phyloP scores from a whole-genome alignment of 169 alveolate species.

The Babesia divergens region DNA sequence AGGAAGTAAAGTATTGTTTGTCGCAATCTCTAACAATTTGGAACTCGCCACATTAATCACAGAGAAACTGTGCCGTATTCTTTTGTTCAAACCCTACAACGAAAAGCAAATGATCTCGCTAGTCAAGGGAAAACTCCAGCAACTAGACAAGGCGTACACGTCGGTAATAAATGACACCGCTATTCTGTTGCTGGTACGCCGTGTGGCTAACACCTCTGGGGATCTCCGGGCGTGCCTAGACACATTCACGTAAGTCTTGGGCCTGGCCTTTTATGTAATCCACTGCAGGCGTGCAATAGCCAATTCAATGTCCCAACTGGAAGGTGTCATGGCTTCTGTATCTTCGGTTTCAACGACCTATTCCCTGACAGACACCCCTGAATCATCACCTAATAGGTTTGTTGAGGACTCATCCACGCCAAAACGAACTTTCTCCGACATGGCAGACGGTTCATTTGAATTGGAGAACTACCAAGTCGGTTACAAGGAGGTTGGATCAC shows the following conservation, averaged over 20 bases:
- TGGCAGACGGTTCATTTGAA: background rate
- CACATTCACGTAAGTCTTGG: constrained; percentile 46
- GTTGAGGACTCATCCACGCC: constrained; percentile 2
- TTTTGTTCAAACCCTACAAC: constrained; percentile 59
- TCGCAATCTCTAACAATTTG: constrained; percentile 61
- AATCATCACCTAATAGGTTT: background rate
- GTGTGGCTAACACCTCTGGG: constrained; percentile 65
- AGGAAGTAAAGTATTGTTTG: constrained; percentile 32
- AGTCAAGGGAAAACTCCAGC: constrained; percentile 38
- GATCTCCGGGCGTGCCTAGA: constrained; percentile 64
- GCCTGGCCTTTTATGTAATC: background rate
- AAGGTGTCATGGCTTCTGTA: constrained; percentile 3
- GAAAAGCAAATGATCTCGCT: constrained; percentile 55
- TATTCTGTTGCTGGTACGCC: constrained; percentile 37
- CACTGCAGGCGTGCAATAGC: constrained; percentile 56
- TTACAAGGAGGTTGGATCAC: constrained; percentile 37
- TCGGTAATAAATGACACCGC: constrained; percentile 54
- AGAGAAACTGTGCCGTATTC: constrained; percentile 25
- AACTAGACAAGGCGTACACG: constrained; percentile 20
- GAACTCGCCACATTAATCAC: constrained; percentile 48
- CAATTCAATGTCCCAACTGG: constrained; percentile 39
- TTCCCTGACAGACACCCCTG: background rate
- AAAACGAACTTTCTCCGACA: background rate
- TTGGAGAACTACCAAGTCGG: constrained; percentile 48
- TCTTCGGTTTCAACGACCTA: background rate